These are phyloP conservation scores for Aspergillus sp. DNA, from an alignment of 2,329 filamentous ascomycete species.

Conservation along the genomic window DNA sequence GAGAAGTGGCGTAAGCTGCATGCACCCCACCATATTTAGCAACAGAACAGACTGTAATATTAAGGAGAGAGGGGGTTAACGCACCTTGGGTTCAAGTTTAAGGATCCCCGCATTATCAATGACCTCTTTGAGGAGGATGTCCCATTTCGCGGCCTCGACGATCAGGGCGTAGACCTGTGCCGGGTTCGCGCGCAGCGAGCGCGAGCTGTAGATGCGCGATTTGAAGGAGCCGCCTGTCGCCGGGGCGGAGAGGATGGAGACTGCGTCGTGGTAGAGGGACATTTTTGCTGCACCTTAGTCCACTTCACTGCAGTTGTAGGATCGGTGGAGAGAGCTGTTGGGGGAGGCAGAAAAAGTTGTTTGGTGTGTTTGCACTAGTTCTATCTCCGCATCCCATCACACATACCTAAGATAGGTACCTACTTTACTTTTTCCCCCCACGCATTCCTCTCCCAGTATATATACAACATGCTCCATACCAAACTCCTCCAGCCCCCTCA, in stretches of 20 bases:
- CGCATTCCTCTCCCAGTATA: background rate
- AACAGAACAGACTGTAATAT: too few relatives aligned
- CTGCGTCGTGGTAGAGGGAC: conserved; percentile 95
- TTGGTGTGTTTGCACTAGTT: conserved; percentile 24
- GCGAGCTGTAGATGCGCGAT: conserved; percentile 72
- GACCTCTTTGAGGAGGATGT: conserved; percentile 79
- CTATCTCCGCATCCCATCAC: background rate
- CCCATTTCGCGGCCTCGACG: conserved; percentile 88
- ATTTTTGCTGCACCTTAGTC: too few relatives aligned
- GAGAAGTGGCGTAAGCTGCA: conserved; percentile 79
- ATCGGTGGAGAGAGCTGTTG: too few relatives aligned
- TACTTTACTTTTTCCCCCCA: background rate
- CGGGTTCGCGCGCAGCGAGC: conserved; percentile 73
- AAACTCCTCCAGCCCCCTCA: too few relatives aligned
- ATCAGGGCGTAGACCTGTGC: conserved; percentile 85
- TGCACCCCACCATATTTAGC: too few relatives aligned
- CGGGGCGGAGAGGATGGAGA: conserved; percentile 65
- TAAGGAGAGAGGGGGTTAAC: conserved; percentile 11
- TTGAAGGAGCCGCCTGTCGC: conserved; percentile 81
- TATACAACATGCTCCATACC: background rate
- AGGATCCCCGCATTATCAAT: conserved; percentile 77
- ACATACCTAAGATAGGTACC: background rate
- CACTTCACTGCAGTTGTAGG: too few relatives aligned
- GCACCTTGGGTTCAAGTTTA: conserved; percentile 77
- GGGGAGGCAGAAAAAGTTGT: conserved; percentile 3